A percentile compares a stretch with the other conserved stretches of the same genome.
These are phyloP conservation scores for Carex cristatella DNA, from an alignment of 176 grass and related monocot species.

Conservation along the genomic window DNA sequence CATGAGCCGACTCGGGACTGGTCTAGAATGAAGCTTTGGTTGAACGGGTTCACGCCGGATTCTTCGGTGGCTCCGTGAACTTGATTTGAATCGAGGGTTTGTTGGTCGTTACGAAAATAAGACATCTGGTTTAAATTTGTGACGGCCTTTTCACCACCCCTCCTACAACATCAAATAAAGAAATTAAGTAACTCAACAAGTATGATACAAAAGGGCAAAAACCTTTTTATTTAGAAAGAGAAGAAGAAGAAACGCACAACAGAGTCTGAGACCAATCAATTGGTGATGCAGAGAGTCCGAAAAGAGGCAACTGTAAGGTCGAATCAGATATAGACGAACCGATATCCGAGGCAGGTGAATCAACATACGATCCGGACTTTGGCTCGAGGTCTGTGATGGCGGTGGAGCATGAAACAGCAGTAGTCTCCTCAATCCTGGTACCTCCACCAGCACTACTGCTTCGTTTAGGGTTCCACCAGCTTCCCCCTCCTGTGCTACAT, in stretches of 20 bases:
- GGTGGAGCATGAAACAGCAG: conserved; percentile 21
- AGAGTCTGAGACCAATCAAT: conserved; percentile 28
- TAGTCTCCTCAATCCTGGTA: background rate
- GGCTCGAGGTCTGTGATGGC: conserved; percentile 19
- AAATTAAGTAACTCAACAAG: background rate
- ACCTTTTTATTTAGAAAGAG: background rate
- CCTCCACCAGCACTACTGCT: background rate
- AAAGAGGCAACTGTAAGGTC: conserved; percentile 28
- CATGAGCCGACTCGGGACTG: conserved; percentile 18
- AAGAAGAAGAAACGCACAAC: conserved; percentile 10
- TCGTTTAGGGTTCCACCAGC: conserved; percentile 36
- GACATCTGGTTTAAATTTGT: conserved; percentile 26
- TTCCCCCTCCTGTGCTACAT: conserved; percentile 20
- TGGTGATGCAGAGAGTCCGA: conserved; percentile 23
- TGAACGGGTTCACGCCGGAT: conserved; percentile 12
- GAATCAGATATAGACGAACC: conserved; percentile 18
- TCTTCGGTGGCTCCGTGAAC: conserved; percentile 3
- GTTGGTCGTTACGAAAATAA: conserved; percentile 19
- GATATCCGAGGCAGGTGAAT: conserved; percentile 18
- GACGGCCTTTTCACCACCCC: conserved; percentile 17
- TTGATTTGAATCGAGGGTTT: conserved; percentile 24
- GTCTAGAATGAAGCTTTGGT: conserved; percentile 28
- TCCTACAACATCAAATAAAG: conserved; percentile 17
- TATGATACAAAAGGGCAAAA: background rate
- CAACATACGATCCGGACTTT: conserved; percentile 23